These are phyloP conservation scores for Metschnikowia rubicola DNA, from an alignment of 805 yeast species.

Conservation along the genomic window DNA sequence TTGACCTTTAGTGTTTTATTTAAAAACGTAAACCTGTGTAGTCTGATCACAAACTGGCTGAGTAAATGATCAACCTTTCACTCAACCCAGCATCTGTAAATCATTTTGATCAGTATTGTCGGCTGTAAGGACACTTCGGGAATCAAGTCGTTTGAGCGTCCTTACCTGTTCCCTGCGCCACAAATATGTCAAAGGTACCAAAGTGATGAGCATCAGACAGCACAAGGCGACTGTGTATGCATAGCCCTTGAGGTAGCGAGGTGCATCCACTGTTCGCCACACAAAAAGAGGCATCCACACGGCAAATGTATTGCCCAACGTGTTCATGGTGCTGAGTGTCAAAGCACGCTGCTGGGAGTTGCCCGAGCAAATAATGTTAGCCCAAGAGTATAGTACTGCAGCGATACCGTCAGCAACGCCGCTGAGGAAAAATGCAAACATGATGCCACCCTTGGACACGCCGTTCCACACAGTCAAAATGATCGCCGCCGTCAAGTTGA, in stretches of 20 bases:
- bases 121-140: too few species aligned
- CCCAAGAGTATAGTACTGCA: constrained; percentile 17
- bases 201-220: constrained; percentile 20
- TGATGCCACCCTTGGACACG: constrained; percentile 9
- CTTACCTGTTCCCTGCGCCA: constrained; percentile 7
- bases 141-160: too few species aligned
- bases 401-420: constrained; percentile 16
- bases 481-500: constrained; percentile 11
- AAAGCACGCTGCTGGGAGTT: constrained; percentile 16
- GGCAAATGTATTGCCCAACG: constrained; percentile 16
- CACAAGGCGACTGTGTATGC: constrained; percentile 18
- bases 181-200: constrained; percentile 23
- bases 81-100: too few species aligned
- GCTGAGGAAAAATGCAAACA: constrained; percentile 15
- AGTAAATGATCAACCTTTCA: too few species aligned
- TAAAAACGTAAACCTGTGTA: too few species aligned
- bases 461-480: constrained; percentile 11
- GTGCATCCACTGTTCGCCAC: constrained; percentile 17
- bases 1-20: too few species aligned
- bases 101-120: too few species aligned
- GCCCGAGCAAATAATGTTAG: constrained; percentile 15
- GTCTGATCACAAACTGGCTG: too few species aligned
- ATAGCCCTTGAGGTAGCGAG: constrained; percentile 16
- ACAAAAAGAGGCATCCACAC: constrained; percentile 19
- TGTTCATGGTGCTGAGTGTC: constrained; percentile 15